These are phyloP conservation scores for Fraxinus sp. DNA, from an alignment of 305 asterid genomes.

Conservation along the genomic window DNA sequence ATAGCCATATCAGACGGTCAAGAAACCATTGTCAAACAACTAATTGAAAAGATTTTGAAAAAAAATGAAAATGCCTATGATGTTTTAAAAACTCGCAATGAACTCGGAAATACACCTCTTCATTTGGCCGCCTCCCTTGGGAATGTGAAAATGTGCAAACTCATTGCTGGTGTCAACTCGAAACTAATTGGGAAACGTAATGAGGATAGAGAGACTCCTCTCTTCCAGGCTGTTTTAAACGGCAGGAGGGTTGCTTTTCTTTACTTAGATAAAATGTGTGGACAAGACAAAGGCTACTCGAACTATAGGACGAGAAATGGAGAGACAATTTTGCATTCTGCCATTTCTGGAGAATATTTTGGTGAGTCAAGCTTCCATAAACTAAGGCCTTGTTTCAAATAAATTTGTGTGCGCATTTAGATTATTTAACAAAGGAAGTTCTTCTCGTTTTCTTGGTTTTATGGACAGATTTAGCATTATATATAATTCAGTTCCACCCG, in stretches of 20 bases:
- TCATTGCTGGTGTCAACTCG: neutral
- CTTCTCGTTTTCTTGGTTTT: neutral
- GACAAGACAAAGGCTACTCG: neutral
- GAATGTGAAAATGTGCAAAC: neutral
- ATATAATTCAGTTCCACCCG: neutral
- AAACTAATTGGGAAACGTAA: neutral
- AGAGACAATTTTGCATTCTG: conserved; percentile 27
- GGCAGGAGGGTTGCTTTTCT: neutral
- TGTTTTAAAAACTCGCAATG: neutral
- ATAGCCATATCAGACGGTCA: neutral
- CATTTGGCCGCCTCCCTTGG: conserved; percentile 7
- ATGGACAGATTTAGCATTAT: neutral
- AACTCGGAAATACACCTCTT: neutral
- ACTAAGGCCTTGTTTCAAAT: neutral
- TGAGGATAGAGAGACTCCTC: neutral
- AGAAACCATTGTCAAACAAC: neutral
- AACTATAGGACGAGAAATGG: conserved; percentile 15
- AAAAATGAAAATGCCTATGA: too few species aligned
- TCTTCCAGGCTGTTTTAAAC: neutral
- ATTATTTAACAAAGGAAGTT: neutral
- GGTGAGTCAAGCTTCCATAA: conserved; percentile 2
- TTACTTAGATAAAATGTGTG: neutral
- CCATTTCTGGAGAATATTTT: conserved; percentile 27
- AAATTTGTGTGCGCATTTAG: neutral
- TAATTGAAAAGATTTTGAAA: neutral